A percentile compares a stretch with the other conserved stretches of the same genome.
Evolutionary conservation across 2,329 filamentous ascomycete genomes (phyloP).

Genomic region (Sclerotinia spermophila): DNA sequence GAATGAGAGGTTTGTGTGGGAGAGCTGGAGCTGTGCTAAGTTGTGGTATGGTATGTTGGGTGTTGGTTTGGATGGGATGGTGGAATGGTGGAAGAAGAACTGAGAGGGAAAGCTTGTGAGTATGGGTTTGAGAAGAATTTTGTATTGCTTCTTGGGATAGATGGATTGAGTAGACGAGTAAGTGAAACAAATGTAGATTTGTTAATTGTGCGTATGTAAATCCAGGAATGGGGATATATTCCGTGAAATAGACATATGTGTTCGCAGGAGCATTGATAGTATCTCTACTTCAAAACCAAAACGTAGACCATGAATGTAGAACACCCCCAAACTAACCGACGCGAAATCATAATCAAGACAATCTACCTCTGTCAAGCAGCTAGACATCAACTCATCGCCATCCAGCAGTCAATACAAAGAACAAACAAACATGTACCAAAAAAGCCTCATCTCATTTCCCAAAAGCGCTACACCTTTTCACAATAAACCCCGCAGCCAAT

Average conservation of each 20-base stretch:
- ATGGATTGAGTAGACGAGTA: neutral
- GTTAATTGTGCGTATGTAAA: neutral
- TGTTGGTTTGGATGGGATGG: neutral
- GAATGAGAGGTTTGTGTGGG: neutral
- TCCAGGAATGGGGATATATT: too few relatives aligned
- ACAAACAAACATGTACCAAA: accelerated
- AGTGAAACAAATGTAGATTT: neutral
- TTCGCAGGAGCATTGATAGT: neutral
- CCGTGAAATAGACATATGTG: too few relatives aligned
- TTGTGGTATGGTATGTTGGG: too few relatives aligned
- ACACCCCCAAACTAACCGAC: neutral
- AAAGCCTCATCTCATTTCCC: accelerated
- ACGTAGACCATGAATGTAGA: neutral
- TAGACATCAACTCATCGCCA: neutral
- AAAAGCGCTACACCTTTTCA: neutral
- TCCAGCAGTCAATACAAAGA: neutral
- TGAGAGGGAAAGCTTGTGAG: neutral
- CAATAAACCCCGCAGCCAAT: neutral
- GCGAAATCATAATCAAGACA: neutral
- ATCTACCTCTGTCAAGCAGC: neutral
- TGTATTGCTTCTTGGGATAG: neutral
- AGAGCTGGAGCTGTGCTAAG: neutral
- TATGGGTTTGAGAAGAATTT: neutral
- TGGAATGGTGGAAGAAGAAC: neutral
- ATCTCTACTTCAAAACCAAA: neutral